Percentiles rank a stretch among this genome's conserved stretches.
Evolutionary conservation across 2,329 filamentous ascomycete genomes (phyloP).

Genomic region (Sordariomycetes sp.): DNA sequence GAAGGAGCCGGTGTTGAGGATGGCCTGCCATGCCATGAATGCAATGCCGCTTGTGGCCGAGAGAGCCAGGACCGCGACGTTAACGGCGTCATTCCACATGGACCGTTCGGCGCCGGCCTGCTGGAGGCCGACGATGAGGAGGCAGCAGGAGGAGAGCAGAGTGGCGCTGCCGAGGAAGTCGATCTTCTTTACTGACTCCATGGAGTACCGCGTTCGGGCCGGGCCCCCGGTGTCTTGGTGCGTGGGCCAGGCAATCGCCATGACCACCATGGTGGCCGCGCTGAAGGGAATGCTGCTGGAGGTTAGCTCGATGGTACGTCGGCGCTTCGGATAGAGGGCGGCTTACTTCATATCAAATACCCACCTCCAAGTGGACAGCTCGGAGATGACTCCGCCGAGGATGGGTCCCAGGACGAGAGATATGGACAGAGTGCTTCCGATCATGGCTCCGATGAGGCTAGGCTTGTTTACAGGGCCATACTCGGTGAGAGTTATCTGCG

Average conservation of each 20-base stretch:
- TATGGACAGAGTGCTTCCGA: slow-evolving; percentile 44
- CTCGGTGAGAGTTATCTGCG: slow-evolving; percentile 46
- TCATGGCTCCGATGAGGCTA: slow-evolving; percentile 40
- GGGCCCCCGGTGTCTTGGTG: slow-evolving; percentile 4
- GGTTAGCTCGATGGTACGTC: not conserved
- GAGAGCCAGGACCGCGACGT: slow-evolving; percentile 35
- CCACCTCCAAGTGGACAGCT: slow-evolving; percentile 44
- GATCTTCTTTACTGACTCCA: slow-evolving; percentile 32
- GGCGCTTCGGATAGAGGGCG: slow-evolving; percentile 8
- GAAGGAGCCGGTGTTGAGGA: slow-evolving; percentile 24
- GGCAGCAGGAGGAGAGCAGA: slow-evolving; percentile 38
- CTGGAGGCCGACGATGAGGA: slow-evolving; percentile 45
- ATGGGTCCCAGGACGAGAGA: slow-evolving; percentile 49
- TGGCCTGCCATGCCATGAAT: slow-evolving; percentile 40
- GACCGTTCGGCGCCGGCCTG: slow-evolving; percentile 42
- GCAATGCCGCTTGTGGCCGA: slow-evolving; percentile 34
- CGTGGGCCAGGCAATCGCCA: slow-evolving; percentile 12
- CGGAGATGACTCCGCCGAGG: slow-evolving; percentile 43
- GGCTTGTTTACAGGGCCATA: slow-evolving; percentile 41
- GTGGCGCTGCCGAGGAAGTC: slow-evolving; percentile 41
- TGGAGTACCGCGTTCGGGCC: slow-evolving; percentile 14
- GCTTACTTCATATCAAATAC: slow-evolving; percentile 52
- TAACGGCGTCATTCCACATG: slow-evolving; percentile 39
- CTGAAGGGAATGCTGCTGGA: slow-evolving; percentile 35
- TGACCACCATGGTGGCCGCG: slow-evolving; percentile 28